Base-by-base conservation (phyloP, 345 rosid genomes). In the Rhizophora apiculata region DNA sequence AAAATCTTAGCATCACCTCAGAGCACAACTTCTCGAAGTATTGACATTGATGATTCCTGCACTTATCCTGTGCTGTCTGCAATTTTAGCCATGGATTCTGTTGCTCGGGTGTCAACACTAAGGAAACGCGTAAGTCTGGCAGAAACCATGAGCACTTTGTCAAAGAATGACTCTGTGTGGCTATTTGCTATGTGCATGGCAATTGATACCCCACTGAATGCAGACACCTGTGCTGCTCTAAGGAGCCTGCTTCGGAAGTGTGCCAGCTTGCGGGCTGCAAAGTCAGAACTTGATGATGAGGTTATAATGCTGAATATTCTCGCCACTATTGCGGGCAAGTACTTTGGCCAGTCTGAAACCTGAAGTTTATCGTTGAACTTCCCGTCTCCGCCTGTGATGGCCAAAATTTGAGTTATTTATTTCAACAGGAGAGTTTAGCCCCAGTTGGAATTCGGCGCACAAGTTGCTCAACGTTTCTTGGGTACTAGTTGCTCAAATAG, bases 111-210 rank as follows among this genome's bases (percentile, higher is more conserved):
- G 30, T 87, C 86, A 6, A 82, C 58, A 79, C 88, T 95, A 74
- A 86, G 80, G 80, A 87, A 88, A 71, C 85, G 79, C 39, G 86
- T 92, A 79, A 66, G 66, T 63, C 69, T 68, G 15, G 72, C 85
- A 13, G 97, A 88, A 76, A 71, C 77, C 6, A 66, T 43, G 71
- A 73, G 58, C 62, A 60, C 60, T 4, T 75, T 88, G 24, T 67
- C 86, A 18, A 83, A 80, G 72, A 77, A 62, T 9, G 90, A 87
- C 24, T 84, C 88, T 26, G 49, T 76, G 55, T 95, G 97, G 98
- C 79, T 92, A 37, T 86, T 88, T 72, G 89, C 96, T 29, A 77
- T 92, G 27, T 87, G 92, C 60, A 90, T 94, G 55, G 85, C 91
- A 16, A 83, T 92, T 36, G 97, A 95, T 57, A 76, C 85, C 36